Evolutionary conservation across 1,139 yeast species (phyloP).

Genomic region (Hansenula sp.): DNA sequence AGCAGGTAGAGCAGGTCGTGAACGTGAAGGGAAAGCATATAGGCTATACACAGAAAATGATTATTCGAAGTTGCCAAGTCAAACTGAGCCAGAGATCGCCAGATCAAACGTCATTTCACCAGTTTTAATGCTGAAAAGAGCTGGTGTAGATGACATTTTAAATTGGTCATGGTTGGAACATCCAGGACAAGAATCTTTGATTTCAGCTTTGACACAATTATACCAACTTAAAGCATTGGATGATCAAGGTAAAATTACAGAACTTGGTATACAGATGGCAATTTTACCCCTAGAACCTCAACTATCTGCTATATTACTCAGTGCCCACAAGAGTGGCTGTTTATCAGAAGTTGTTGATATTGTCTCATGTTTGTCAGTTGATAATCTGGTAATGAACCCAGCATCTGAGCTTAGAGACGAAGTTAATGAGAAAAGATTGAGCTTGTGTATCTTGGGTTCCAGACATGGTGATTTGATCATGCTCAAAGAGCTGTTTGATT

Average conservation of each 20-base stretch:
- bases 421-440: constrained; percentile 55
- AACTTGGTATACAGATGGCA: constrained; percentile 79
- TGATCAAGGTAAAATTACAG: constrained; percentile 70
- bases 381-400: constrained; percentile 77
- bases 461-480: constrained; percentile 80
- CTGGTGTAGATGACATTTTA: constrained; percentile 78
- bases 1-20: constrained; percentile 99
- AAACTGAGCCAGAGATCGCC: constrained; percentile 90
- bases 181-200: constrained; percentile 76
- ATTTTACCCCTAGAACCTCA: constrained; percentile 88
- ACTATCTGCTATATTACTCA: constrained; percentile 78
- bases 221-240: constrained; percentile 78
- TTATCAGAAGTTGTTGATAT: constrained; percentile 75
- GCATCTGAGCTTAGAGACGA: constrained; percentile 80
- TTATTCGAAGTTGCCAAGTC: constrained; percentile 56
- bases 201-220: constrained; percentile 73
- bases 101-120: constrained; percentile 86
- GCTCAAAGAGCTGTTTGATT: constrained; percentile 71
- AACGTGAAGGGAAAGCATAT: constrained; percentile 84
- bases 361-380: constrained; percentile 89
- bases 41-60: constrained; percentile 76
- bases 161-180: constrained; percentile 92
- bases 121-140: constrained; percentile 72
- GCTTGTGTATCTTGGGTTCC: constrained; percentile 63
- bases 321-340: constrained; percentile 57